Evolutionary conservation across 768 basidiomycete genomes (phyloP).

Genomic region (Mycena rosella): DNA sequence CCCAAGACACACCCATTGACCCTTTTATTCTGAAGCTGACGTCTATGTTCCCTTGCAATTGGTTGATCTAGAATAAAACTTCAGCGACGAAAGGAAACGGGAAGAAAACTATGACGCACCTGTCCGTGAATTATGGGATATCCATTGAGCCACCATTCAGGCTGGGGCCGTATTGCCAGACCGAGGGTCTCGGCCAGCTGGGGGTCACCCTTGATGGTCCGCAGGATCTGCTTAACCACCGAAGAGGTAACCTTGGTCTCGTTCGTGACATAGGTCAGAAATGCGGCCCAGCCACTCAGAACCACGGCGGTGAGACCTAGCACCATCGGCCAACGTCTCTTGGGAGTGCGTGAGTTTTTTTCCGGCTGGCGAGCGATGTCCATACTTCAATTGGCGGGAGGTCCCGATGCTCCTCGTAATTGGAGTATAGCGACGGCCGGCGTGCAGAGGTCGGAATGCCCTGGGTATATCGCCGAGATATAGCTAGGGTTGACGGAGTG

Average conservation of each 20-base stretch:
- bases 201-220: slow-evolving; percentile 65
- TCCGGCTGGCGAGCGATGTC: background rate
- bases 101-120: slow-evolving; percentile 58
- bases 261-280: slow-evolving; percentile 79
- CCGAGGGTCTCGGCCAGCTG: slow-evolving; percentile 69
- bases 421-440: slow-evolving; percentile 31
- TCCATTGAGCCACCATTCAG: slow-evolving; percentile 83
- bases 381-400: slow-evolving; percentile 38
- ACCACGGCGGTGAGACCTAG: slow-evolving; percentile 65
- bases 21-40: slow-evolving; percentile 83
- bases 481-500: background rate
- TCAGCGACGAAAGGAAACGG: background rate
- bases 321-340: slow-evolving; percentile 72
- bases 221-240: slow-evolving; percentile 75
- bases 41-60: slow-evolving; percentile 82
- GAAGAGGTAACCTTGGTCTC: slow-evolving; percentile 84
- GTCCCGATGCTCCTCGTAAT: slow-evolving; percentile 24
- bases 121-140: slow-evolving; percentile 78
- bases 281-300: slow-evolving; percentile 73
- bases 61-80: slow-evolving; percentile 66
- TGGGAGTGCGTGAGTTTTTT: background rate
- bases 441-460: slow-evolving; percentile 4
- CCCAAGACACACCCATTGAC: slow-evolving; percentile 64
- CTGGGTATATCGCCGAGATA: slow-evolving; percentile 19
- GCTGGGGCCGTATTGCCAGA: slow-evolving; percentile 73